Evolutionary conservation across 2,329 filamentous ascomycete genomes (phyloP).

Genomic region (Penicillium sp.): DNA sequence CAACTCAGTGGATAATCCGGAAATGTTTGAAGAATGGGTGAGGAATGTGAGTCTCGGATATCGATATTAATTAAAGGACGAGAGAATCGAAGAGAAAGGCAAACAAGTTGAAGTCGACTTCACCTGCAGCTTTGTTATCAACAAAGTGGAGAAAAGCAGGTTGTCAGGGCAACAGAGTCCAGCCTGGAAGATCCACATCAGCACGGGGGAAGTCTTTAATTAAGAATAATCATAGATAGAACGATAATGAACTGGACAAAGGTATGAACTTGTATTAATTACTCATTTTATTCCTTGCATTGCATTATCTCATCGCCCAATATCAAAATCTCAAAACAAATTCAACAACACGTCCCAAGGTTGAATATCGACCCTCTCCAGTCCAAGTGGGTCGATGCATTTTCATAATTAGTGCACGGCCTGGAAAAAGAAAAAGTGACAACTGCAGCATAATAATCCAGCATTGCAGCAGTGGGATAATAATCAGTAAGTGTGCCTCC

Average conservation of each 20-base stretch:
- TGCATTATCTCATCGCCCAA: neutral
- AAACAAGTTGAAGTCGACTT: constrained; percentile 14
- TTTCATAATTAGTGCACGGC: neutral
- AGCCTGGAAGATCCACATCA: neutral
- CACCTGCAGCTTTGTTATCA: constrained; percentile 19
- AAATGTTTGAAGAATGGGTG: constrained; percentile 10
- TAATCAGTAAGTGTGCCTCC: neutral
- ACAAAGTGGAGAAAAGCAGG: constrained; percentile 23
- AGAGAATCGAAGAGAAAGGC: constrained; percentile 1
- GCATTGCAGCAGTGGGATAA: neutral
- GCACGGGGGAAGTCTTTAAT: constrained; percentile 6
- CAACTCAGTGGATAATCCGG: constrained; percentile 10
- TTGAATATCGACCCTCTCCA: neutral
- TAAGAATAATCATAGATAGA: neutral
- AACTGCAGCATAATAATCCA: no score
- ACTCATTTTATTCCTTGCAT: neutral
- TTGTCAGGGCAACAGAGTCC: constrained; percentile 20
- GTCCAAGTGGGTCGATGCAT: constrained; percentile 3
- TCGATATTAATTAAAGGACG: neutral
- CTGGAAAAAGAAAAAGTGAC: neutral
- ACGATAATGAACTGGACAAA: neutral
- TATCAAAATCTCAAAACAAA: neutral
- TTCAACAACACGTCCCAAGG: neutral
- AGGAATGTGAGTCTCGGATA: constrained; percentile 11
- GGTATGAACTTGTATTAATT: neutral